Percentiles rank a stretch among this genome's conserved stretches.
These are phyloP conservation scores for Sporothrix humicola DNA, from an alignment of 2,329 filamentous ascomycete genomes.

Conservation along the genomic window DNA sequence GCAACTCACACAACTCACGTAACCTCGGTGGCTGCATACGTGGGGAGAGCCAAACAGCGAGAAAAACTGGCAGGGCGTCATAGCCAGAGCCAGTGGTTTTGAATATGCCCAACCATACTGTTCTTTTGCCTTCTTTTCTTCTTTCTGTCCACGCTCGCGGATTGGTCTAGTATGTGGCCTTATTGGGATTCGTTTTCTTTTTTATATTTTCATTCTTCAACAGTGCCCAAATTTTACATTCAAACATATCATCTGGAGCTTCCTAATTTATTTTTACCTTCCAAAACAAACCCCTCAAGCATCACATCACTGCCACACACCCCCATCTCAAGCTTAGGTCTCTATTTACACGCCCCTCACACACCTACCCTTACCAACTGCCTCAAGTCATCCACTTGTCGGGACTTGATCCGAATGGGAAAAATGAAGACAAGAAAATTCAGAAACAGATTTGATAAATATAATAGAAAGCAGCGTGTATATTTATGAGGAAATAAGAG, in stretches of 20 bases:
- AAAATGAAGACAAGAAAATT: not conserved
- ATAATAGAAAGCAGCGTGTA: not conserved
- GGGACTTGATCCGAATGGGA: constrained; percentile 29
- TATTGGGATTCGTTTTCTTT: not conserved
- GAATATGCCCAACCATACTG: not conserved
- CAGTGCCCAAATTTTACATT: not conserved
- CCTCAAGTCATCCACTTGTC: constrained; percentile 26
- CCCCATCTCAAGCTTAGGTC: not conserved
- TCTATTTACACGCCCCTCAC: not conserved
- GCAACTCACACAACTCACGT: no score
- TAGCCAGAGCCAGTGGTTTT: not conserved
- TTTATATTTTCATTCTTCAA: not conserved
- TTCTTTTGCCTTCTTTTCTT: constrained; percentile 1
- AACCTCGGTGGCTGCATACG: constrained; percentile 21
- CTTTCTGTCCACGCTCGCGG: not conserved
- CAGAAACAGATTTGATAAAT: not conserved
- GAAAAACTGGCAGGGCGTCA: constrained; percentile 17
- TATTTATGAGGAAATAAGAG: not conserved
- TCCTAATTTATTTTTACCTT: not conserved
- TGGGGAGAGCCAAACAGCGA: constrained; percentile 22
- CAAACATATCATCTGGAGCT: no score
- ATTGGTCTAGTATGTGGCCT: not conserved
- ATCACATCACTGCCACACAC: constrained; percentile 6
- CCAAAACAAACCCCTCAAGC: not conserved
- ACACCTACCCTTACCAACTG: not conserved